Conservation (phyloP, 2,329 filamentous ascomycete genomes). For the Pseudopyrenochaeta lycopersici region DNA sequence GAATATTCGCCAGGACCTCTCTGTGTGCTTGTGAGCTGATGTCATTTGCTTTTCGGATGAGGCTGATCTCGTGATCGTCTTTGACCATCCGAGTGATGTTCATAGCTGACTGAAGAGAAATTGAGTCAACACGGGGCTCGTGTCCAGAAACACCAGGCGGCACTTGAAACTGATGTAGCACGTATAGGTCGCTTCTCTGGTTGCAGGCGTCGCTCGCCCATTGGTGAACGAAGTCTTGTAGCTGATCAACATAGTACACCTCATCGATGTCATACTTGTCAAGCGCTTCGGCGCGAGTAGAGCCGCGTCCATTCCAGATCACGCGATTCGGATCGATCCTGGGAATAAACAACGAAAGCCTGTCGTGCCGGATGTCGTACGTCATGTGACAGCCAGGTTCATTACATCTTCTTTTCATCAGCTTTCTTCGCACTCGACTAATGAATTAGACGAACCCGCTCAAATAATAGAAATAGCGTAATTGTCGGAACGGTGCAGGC, state of each 20-base stretch:
- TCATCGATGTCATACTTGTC: conserved; percentile 73
- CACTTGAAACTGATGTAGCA: conserved; percentile 43
- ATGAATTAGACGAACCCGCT: conserved; percentile 53
- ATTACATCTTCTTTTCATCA: conserved; percentile 46
- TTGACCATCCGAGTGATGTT: conserved; percentile 84
- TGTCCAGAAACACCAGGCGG: conserved; percentile 20
- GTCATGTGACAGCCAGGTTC: conserved; percentile 65
- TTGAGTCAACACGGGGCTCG: conserved; percentile 29
- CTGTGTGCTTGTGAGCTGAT: conserved; percentile 82
- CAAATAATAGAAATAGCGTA: conserved; percentile 70
- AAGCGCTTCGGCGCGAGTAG: conserved; percentile 68
- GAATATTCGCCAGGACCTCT: conserved; percentile 71
- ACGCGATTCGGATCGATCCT: conserved; percentile 68
- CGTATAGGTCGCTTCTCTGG: conserved; percentile 37
- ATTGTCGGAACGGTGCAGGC: conserved; percentile 64
- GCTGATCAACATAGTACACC: conserved; percentile 64
- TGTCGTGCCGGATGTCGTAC: conserved; percentile 67
- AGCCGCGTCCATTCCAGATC: conserved; percentile 71
- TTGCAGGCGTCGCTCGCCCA: conserved; percentile 38
- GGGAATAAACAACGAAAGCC: conserved; percentile 77
- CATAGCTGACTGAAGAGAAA: conserved; percentile 73
- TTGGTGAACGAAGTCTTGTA: conserved; percentile 37
- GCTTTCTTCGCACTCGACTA: conserved; percentile 2
- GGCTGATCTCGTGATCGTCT: conserved; percentile 80
- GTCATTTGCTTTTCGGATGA: conserved; percentile 81